Evolutionary conservation across 2,329 filamentous ascomycete species (phyloP), one percentile per base, ranked within the genome.

Genomic region (Taxawa tesnikishii): DNA sequence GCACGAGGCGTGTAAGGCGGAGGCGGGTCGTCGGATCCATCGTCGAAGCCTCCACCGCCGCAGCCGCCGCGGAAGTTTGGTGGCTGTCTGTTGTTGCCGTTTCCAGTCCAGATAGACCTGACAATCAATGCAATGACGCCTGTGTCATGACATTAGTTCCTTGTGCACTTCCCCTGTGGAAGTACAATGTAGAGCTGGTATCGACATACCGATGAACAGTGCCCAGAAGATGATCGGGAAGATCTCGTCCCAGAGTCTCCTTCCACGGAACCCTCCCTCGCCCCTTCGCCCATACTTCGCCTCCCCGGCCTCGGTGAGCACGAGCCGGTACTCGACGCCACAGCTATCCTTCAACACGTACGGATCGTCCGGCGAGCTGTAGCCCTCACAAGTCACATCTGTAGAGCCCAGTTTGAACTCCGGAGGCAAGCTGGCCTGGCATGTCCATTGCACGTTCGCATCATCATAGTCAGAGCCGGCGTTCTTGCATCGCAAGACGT

Each of bases 361-460:
- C 0, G 75, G 74, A 53, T 96, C 90, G 28, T 88, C 73, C 1
- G 78, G 59, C 10, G 63, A 67, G 36, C 71, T 63, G 59, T 94
- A 96, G 8, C 90, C 88, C 51, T 98, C 88, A 56, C 90, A 98
- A 8, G 85, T 65, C 34, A 96, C 88, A 40, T 96, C 87, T 8
- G 88, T 94, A 39, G 72, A 70, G 36, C 83, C 87, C 16, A 96
- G 73, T 56, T 78, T 79, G 56, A 78, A 75, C 42, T 78, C 73
- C 8, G 63, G 53, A 0, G 74, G 73, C 1, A 78, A 54, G 3
- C 63, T 62, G 4, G 74, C 71, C n/a, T 73, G 74, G 59, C 88
- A 98, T 16, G 82, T 83, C 88, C 88, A 98, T 59, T 94, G 79
- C 23, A 94, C 69, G 51, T 94, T 81, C 56, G 90, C 76, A 26